phyloP scores from a whole-genome alignment of 176 grass and related monocot genomes.

The Leersia perrieri region DNA sequence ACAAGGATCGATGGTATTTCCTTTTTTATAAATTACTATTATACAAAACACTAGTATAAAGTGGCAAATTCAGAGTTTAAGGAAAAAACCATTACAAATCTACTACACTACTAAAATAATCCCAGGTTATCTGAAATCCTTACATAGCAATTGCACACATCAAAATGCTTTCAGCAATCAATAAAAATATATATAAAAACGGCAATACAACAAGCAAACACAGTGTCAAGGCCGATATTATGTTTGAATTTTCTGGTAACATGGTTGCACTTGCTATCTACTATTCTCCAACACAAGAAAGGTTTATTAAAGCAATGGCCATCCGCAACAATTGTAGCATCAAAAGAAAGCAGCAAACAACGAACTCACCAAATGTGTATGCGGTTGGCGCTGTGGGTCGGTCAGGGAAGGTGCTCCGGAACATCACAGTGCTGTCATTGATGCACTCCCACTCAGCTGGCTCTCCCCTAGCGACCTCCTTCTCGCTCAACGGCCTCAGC shows the following conservation, averaged over 20 bases:
- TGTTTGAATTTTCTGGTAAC: background rate
- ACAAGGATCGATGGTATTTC: background rate
- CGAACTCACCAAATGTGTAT: conserved; percentile 78
- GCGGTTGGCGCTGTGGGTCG: conserved; percentile 68
- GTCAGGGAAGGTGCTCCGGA: conserved; percentile 73
- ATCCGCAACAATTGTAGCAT: background rate
- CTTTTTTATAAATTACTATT: background rate
- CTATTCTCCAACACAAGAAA: background rate
- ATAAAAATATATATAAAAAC: background rate
- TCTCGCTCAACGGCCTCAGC: conserved; percentile 79
- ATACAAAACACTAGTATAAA: background rate
- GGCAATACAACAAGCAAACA: background rate
- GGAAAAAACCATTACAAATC: background rate
- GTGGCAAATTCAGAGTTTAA: background rate
- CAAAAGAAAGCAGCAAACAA: background rate
- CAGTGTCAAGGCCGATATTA: background rate
- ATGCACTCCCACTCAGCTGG: conserved; percentile 95
- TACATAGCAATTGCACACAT: conserved; percentile 3
- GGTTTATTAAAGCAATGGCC: background rate
- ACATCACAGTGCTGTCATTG: conserved; percentile 85
- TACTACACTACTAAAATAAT: conserved; percentile 10
- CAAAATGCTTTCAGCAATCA: background rate
- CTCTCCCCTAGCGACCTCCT: conserved; percentile 69
- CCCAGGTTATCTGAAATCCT: conserved; percentile 29
- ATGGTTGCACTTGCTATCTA: background rate